Base-by-base conservation (phyloP, 805 yeast genomes). In the Metschnikowia drakensbergensis region DNA sequence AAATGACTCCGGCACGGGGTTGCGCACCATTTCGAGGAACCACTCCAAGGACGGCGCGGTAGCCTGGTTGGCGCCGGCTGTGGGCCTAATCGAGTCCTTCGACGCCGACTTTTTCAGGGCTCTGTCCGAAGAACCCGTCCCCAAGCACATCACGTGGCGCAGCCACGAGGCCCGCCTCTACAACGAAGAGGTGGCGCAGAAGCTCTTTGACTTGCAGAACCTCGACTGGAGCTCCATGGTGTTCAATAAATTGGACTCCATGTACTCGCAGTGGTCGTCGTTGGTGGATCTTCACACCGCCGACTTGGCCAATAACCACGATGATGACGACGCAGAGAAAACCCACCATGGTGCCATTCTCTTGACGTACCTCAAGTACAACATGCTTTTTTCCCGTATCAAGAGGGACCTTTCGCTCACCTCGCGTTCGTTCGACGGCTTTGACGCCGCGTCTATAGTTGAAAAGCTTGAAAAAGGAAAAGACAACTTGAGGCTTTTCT, bases 281-380 rank as follows among this genome's bases (percentile, higher is more conserved):
- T 80, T 87, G 0, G 72, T 83, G 48, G 84, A 79, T 33, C 64
- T 76, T 30, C 92, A 88, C 58, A 70, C 70, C 46, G 69, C 68
- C 11, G 83, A 79, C 56, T 72, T 84, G 55, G 77, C 75, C 6
- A 77, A 80, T 52, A 68, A 63, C 42, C 62, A 62, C 22, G 77
- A 74, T 46, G 76, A 69, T 11, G 77, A 75, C 42, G 84, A 78
- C 47, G 79, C 75, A 39, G 82, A 79, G 43, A 80, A 76, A 46
- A 79, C 79, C 42, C 89, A 88, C 63, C 81, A 84, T 55, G 78
- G 84, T 51, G 88, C 90, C 59, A 82, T 92, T 54, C 66, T 90
- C 37, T 69, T 81, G 48, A 86, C 97, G 0, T 92, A 77, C 65
- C 79, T 90, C 58, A 82, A 80, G 58, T 92, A 86, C 69, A 79